Base-by-base conservation (phyloP, 805 yeast genomes). In the Monosporozyma yasuniensis region DNA sequence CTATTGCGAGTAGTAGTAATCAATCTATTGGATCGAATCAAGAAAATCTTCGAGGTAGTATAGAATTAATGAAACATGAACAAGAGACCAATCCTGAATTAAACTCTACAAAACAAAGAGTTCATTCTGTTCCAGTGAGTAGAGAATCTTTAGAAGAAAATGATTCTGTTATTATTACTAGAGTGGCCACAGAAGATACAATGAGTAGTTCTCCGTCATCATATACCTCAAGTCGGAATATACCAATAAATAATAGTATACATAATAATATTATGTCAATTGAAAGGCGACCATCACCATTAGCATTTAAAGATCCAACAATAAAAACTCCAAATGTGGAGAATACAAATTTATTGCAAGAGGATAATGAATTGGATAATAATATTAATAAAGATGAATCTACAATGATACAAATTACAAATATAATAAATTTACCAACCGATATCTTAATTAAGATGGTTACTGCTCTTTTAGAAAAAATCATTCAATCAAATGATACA, bases 401-500 rank as follows among this genome's bases (percentile, higher is more conserved):
- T 8, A 18, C 18, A 9, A 34, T 44, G 35, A 32, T 22, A 12
- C 35, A 30, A 21, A 44, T 44, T 14, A 32, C n/a, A 47, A 70
- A 88, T 61, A 86, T 91, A 44, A 89, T 88, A 10, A 84, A 83
- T 42, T 87, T 81, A 61, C 90, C 96, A 1, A 88, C 87, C 1
- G 80, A 82, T 51, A 91, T 86, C 54, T 74, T 93, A 25, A 73
- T 93, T 42, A 66, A 81, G 43, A 91, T 93, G 97, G 74, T 91
- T 47, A 80, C 96, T 19, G 83, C 95, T 7, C 72, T 91, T 48
- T 71, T 91, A 48, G 88, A 88, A 55, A 87, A 86, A 63, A 89
- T 93, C 45, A 84, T 91, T 37, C 91, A 86, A 60, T 89, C 95
- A 11, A 93, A 91, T 68, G 99, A 91, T 66, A 27, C 10, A 4